Evolutionary conservation across 2,329 filamentous ascomycete species (phyloP).

Genomic region (Colletotrichum neosansevieriae): DNA sequence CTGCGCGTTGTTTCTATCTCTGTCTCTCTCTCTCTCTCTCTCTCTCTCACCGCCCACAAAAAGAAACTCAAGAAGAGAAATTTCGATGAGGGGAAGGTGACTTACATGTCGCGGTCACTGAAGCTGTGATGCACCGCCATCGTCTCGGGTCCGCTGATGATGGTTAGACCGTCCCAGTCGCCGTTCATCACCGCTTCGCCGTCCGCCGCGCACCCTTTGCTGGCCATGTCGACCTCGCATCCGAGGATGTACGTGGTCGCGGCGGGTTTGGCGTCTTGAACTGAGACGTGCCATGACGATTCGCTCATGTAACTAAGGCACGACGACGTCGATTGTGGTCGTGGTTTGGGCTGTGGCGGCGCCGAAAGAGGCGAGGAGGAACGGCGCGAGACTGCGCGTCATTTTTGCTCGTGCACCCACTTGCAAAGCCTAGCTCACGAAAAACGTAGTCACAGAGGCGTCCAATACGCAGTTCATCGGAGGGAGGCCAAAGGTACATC

Average conservation of each 20-base stretch:
- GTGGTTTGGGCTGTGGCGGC: conserved; percentile 45
- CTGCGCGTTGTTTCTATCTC: too few species aligned
- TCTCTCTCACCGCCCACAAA: too few species aligned
- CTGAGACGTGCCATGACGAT: conserved; percentile 46
- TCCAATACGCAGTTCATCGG: too few species aligned
- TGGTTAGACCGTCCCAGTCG: conserved; percentile 41
- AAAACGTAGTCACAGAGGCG: too few species aligned
- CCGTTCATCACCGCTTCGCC: background rate
- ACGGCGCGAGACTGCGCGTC: background rate
- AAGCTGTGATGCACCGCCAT: conserved; percentile 41
- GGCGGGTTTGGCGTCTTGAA: conserved; percentile 45
- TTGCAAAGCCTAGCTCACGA: too few species aligned
- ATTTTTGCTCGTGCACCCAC: background rate
- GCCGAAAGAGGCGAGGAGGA: conserved; percentile 14
- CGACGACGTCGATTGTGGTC: conserved; percentile 44
- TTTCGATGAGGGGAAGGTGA: background rate
- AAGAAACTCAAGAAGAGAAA: too few species aligned
- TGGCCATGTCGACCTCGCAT: conserved; percentile 42
- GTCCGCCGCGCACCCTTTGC: conserved; percentile 43
- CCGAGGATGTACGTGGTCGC: conserved; percentile 49
- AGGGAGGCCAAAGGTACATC: too few species aligned
- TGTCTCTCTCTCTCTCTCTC: too few species aligned
- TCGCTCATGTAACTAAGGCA: conserved; percentile 45
- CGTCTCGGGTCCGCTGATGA: conserved; percentile 48
- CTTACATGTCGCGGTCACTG: too few species aligned